phyloP scores from a whole-genome alignment of 768 basidiomycete genomes.

The Krasilnikovozyma curviuscula region DNA sequence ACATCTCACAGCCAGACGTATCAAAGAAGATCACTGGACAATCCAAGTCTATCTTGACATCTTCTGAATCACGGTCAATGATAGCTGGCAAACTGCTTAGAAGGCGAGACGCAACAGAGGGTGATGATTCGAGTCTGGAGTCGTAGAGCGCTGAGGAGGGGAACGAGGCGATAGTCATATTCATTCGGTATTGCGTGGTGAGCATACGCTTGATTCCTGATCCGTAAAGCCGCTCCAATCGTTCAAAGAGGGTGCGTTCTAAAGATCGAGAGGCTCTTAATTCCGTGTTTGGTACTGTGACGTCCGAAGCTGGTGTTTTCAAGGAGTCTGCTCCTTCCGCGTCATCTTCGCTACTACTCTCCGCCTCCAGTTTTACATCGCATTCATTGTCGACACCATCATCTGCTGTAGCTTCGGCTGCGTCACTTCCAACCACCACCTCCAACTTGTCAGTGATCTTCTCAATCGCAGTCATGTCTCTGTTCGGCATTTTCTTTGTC shows the following conservation, averaged over 20 bases:
- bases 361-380: neutral
- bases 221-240: conserved; percentile 77
- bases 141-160: conserved; percentile 67
- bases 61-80: conserved; percentile 34
- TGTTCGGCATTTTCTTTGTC: conserved; percentile 16
- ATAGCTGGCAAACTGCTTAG: conserved; percentile 48
- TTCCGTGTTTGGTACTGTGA: neutral
- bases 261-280: conserved; percentile 50
- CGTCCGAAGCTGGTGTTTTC: neutral
- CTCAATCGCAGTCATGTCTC: neutral
- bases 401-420: conserved; percentile 12
- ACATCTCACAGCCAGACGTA: conserved; percentile 84
- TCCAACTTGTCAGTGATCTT: neutral
- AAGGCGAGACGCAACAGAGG: conserved; percentile 50
- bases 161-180: conserved; percentile 61
- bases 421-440: neutral
- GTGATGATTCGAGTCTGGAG: conserved; percentile 47
- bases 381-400: conserved; percentile 6
- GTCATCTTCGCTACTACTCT: conserved; percentile 11
- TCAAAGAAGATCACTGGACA: conserved; percentile 83
- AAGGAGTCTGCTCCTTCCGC: neutral
- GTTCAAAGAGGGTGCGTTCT: conserved; percentile 77
- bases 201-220: conserved; percentile 65
- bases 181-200: conserved; percentile 78
- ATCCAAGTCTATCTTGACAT: conserved; percentile 48